A percentile compares a stretch with the other conserved stretches of the same genome.
Conservation (phyloP, 192 early-diverging fungal species). For the Linnemannia zychae region DNA sequence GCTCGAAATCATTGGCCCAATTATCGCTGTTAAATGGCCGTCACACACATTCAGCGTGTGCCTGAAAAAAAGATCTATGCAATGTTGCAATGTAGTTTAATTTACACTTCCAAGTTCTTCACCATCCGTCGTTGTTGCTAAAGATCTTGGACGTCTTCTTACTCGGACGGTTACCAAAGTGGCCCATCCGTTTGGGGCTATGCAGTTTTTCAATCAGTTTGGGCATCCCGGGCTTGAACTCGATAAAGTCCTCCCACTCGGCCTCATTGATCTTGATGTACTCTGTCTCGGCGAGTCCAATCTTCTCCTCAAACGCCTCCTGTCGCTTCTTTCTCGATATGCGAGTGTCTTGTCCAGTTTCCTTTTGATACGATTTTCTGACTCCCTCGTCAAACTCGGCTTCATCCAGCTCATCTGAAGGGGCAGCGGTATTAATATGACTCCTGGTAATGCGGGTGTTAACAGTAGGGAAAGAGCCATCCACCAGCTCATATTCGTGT, state of each 20-base stretch:
- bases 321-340: slow-evolving; percentile 41
- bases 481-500: slow-evolving; percentile 35
- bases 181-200: slow-evolving; percentile 48
- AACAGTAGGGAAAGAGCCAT: slow-evolving; percentile 49
- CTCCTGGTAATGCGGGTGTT: slow-evolving; percentile 47
- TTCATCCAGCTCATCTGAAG: neutral
- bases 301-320: slow-evolving; percentile 33
- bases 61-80: slow-evolving; percentile 9
- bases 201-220: slow-evolving; percentile 54
- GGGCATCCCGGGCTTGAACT: slow-evolving; percentile 49
- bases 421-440: neutral
- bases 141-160: slow-evolving; percentile 52
- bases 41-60: neutral
- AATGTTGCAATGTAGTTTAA: neutral
- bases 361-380: neutral
- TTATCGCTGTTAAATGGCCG: neutral
- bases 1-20: slow-evolving; percentile 11
- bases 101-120: neutral
- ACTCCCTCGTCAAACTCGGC: neutral
- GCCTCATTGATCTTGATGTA: slow-evolving; percentile 53
- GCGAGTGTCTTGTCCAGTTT: neutral
- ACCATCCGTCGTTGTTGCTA: slow-evolving; percentile 57
- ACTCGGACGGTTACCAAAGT: slow-evolving; percentile 46
- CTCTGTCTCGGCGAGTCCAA: slow-evolving; percentile 43
- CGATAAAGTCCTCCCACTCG: slow-evolving; percentile 58